A percentile compares a stretch with the other conserved stretches of the same genome.
Evolutionary conservation across 805 yeast genomes (phyloP).

Genomic region (Tetrapisispora taiwanensis): DNA sequence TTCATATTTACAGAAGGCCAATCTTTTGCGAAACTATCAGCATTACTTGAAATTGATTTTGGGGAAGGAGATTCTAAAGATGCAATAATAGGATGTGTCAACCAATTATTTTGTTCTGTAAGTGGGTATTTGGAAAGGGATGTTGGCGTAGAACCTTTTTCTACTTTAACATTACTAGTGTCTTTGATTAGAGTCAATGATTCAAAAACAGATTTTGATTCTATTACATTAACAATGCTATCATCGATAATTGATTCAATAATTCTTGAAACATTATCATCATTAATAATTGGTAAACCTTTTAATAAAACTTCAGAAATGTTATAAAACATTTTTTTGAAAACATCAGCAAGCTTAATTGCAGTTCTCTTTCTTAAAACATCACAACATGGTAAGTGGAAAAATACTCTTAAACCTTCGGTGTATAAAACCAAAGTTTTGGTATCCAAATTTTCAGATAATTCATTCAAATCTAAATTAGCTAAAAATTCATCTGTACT

Average conservation of each 20-base stretch:
- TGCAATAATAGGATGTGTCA: not conserved
- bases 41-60: not conserved
- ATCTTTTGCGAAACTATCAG: not conserved
- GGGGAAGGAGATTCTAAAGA: not conserved
- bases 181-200: slow-evolving; percentile 7
- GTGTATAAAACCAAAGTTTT: slow-evolving; percentile 27
- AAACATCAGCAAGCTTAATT: slow-evolving; percentile 21
- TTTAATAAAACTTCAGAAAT: slow-evolving; percentile 21
- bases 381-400: slow-evolving; percentile 23
- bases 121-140: not conserved
- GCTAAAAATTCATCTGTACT: slow-evolving; percentile 26
- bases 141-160: not conserved
- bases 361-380: slow-evolving; percentile 21
- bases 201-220: slow-evolving; percentile 9
- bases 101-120: not conserved
- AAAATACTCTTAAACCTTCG: slow-evolving; percentile 30
- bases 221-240: slow-evolving; percentile 14
- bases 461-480: slow-evolving; percentile 13
- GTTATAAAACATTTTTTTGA: slow-evolving; percentile 23
- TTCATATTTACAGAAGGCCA: not conserved
- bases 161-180: not conserved
- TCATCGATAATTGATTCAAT: slow-evolving; percentile 22
- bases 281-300: slow-evolving; percentile 18
- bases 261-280: slow-evolving; percentile 14
- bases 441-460: slow-evolving; percentile 8